Evolutionary conservation across 257 asterid species (phyloP), one percentile per base, ranked within the genome.

Genomic region (Nicotiana otophora): DNA sequence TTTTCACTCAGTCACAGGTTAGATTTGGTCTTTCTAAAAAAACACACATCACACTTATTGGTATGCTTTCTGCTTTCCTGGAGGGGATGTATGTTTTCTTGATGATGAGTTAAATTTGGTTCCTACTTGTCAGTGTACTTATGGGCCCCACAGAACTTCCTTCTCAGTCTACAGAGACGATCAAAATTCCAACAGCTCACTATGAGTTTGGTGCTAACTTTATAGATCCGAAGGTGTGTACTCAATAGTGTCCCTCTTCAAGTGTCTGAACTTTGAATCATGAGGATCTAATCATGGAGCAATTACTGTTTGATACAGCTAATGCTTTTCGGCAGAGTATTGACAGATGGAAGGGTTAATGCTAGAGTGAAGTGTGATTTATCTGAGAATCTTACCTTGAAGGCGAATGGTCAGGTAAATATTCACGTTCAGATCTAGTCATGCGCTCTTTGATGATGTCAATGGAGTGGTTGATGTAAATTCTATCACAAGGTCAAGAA

Each of bases 151-250:
- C 97, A 1, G 99, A 94, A 78, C 82, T 96, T 87, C 98, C 98
- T 79, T 87, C 96, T 17, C 99, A 92, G 89, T 92, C 98, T 68
- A 20, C 98, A 46, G 98, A 96, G 86, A 86, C 89, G 2, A 91
- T 96, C 80, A 96, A 96, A 87, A 84, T 96, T 31, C 97, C 99
- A 75, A 89, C 94, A 12, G 90, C 98, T 77, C 88, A 96, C 82
- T 96, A 96, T 83, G 99, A 96, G 89, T 96, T 96, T 83, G 99
- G 99, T 81, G 98, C 97, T 46, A 96, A 96, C 87, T 96, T 88
- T 81, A 79, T 94, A n/a, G 99, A 94, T 82, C 99, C 98, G 74
- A 93, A 90, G 94, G 97, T 90, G 85, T 72, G 81, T 17, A 20
- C 42, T 76, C 72, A 61, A 39, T 39, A 48, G 51, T 66, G 80